Conservation (phyloP, 257 asterid genomes). For the Nicotiana attenuata region DNA sequence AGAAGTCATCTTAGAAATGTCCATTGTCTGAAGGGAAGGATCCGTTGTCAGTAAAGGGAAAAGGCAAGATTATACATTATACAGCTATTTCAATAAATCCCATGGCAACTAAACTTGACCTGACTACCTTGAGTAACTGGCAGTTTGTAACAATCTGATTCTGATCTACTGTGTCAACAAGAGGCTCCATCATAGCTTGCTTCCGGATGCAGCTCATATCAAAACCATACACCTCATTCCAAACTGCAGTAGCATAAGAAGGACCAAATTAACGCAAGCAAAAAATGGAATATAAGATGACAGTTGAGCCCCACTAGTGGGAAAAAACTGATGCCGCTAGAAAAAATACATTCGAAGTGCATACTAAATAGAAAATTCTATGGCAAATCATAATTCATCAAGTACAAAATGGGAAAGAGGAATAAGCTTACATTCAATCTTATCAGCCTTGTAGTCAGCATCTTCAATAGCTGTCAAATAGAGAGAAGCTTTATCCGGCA, state of each 20-base stretch:
- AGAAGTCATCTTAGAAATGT: conserved; percentile 84
- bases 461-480: conserved; percentile 92
- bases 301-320: background rate
- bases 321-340: background rate
- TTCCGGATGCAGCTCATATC: conserved; percentile 98
- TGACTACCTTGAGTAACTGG: conserved; percentile 80
- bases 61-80: background rate
- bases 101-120: conserved; percentile 3
- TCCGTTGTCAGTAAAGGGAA: background rate
- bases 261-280: background rate
- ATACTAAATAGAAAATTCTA: background rate
- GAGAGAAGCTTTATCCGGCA: conserved; percentile 91
- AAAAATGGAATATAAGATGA: background rate
- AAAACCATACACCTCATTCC: conserved; percentile 89
- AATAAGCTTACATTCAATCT: conserved; percentile 76
- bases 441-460: conserved; percentile 96
- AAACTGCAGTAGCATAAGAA: conserved; percentile 42
- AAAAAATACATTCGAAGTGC: background rate
- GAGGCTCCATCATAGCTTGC: conserved; percentile 84
- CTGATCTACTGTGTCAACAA: conserved; percentile 90
- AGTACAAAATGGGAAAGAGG: conserved; percentile 8
- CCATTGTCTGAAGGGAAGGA: conserved; percentile 65
- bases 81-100: background rate
- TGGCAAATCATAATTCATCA: conserved; percentile 10
- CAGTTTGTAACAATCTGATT: conserved; percentile 86